Evolutionary conservation across 176 grass and related monocot genomes (phyloP), one percentile per base, ranked within the genome.

Genomic region (Guadua angustifolia): DNA sequence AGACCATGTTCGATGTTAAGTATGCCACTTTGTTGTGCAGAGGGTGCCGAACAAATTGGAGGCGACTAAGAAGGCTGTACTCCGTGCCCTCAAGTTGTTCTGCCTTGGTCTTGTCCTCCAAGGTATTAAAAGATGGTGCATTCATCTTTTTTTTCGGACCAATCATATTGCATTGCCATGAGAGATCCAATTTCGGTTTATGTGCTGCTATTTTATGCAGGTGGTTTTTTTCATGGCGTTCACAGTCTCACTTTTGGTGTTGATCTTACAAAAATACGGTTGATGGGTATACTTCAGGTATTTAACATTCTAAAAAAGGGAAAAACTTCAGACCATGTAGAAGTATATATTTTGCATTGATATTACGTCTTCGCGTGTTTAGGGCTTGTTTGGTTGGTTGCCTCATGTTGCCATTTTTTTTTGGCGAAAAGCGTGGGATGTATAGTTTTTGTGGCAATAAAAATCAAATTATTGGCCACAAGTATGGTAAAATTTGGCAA

Each of bases 61-160:
- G 66, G 92, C 89, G 16, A 94, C 89, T 33, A 80, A 87, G 49
- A 94, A 89, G 66, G 92, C 86, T n/a, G 16, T 91, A 5, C 81
- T 91, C 66, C 85, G 88, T 73, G 89, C 92, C 29, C 19, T 87
- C 11, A 91, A 94, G 66, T 77, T 94, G 56, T 79, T 89, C 77
- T 74, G 83, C 71, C 79, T 94, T 77, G 92, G 92, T 50, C 71
- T 94, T 84, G 45, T 94, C 62, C 79, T 94, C 66, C 92, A 94
- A 89, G 92, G 92, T 91, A 82, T 49, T 73, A 63, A 66, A 76
- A 0, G 10, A 56, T n/a, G 33, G 46, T 2, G 4, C 17, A 66
- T 38, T 25, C 14, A 45, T 29, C 44, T 66, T 25, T 14, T 6
- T 33, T n/a, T 2, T 52, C 39, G 3, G 6, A 33, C 18, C 5